Percentiles rank a stretch among this genome's conserved stretches.
Evolutionary conservation across 257 asterid species (phyloP).

Genomic region (Lithospermum erythrorhizon): DNA sequence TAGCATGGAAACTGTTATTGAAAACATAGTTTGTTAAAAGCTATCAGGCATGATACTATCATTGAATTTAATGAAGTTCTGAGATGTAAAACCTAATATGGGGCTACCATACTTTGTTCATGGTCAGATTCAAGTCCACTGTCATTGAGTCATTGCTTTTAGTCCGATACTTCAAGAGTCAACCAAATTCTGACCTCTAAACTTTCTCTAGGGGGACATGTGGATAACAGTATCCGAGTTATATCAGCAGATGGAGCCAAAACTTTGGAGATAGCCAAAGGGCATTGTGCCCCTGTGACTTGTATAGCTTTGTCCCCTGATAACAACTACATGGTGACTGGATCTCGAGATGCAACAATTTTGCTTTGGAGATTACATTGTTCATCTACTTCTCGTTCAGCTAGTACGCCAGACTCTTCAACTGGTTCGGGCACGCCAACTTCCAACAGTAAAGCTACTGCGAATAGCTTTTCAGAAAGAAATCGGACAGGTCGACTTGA

Average conservation of each 20-base stretch:
- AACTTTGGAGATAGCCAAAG: slow-evolving; percentile 89
- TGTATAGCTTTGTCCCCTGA: slow-evolving; percentile 75
- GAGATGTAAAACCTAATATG: background rate
- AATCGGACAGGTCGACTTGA: slow-evolving; percentile 52
- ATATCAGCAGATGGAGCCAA: slow-evolving; percentile 90
- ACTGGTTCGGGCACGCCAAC: slow-evolving; percentile 49
- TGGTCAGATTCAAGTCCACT: background rate
- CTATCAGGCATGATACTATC: no score
- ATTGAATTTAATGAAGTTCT: no score
- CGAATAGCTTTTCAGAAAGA: slow-evolving; percentile 36
- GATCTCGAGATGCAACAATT: slow-evolving; percentile 81
- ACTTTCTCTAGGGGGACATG: slow-evolving; percentile 68
- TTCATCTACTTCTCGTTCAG: slow-evolving; percentile 35
- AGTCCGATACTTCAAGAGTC: background rate
- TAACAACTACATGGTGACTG: slow-evolving; percentile 81
- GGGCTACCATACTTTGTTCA: background rate
- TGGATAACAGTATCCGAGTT: slow-evolving; percentile 79
- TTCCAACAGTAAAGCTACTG: slow-evolving; percentile 29
- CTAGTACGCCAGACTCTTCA: slow-evolving; percentile 45
- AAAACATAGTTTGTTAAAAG: no score
- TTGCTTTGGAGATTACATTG: slow-evolving; percentile 80
- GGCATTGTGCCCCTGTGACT: slow-evolving; percentile 94
- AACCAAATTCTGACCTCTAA: slow-evolving; percentile 8
- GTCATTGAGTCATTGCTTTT: background rate
- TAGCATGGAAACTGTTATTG: no score